These are phyloP conservation scores for Metarhizium robertsii DNA, from an alignment of 2,329 filamentous ascomycete genomes.

Conservation along the genomic window DNA sequence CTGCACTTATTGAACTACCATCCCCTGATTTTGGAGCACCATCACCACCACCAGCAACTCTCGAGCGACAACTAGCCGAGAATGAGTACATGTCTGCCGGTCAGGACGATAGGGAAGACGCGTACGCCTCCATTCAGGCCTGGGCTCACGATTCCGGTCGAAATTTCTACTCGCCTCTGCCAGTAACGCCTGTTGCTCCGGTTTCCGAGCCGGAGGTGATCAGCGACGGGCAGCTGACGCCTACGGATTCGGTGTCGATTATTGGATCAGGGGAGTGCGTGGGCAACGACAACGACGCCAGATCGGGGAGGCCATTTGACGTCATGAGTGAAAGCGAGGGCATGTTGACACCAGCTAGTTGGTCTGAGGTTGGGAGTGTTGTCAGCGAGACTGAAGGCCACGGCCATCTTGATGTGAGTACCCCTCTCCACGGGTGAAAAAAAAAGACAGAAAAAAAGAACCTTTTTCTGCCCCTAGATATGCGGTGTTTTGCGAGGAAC, in stretches of 20 bases:
- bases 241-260: slow-evolving; percentile 48
- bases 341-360: slow-evolving; percentile 50
- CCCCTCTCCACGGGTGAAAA: neutral
- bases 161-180: slow-evolving; percentile 53
- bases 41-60: slow-evolving; percentile 15
- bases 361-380: slow-evolving; percentile 56
- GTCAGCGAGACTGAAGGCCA: slow-evolving; percentile 44
- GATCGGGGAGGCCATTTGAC: slow-evolving; percentile 36
- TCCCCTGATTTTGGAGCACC: slow-evolving; percentile 8
- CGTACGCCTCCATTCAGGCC: slow-evolving; percentile 53
- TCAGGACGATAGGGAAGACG: slow-evolving; percentile 35
- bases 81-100: slow-evolving; percentile 46
- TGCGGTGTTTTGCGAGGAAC: neutral
- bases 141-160: slow-evolving; percentile 48
- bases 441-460: neutral
- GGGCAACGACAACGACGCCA: slow-evolving; percentile 34
- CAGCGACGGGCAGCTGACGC: slow-evolving; percentile 46
- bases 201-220: slow-evolving; percentile 42
- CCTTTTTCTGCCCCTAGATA: neutral
- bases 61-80: slow-evolving; percentile 26
- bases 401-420: slow-evolving; percentile 18
- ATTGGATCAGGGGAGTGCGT: slow-evolving; percentile 35
- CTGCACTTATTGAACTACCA: slow-evolving; percentile 25
- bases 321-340: slow-evolving; percentile 52
- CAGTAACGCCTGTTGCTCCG: slow-evolving; percentile 38